Conservation (phyloP, 169 alveolate species). For the Theileria equi region DNA sequence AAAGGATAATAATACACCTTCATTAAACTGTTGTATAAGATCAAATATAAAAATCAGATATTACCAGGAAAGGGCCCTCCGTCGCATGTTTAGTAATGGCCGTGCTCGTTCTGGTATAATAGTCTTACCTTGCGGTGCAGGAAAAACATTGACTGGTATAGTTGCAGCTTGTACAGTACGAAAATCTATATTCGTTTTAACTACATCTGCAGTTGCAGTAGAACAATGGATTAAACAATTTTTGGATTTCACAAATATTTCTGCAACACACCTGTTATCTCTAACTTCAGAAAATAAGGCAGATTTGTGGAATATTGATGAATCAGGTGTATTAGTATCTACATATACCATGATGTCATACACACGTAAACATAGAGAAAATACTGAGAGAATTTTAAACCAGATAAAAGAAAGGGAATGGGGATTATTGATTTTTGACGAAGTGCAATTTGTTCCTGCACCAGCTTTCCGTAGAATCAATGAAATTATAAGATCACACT, state of each 20-base stretch:
- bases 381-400: conserved; percentile 81
- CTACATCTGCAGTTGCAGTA: conserved; percentile 89
- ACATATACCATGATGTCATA: conserved; percentile 95
- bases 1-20: conserved; percentile 84
- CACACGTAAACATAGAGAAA: conserved; percentile 86
- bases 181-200: conserved; percentile 89
- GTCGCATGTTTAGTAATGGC: conserved; percentile 96
- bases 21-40: conserved; percentile 85
- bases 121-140: conserved; percentile 99
- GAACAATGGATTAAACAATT: conserved; percentile 90
- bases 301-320: conserved; percentile 81
- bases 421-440: conserved; percentile 98
- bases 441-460: conserved; percentile 99
- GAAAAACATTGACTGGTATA: conserved; percentile 98
- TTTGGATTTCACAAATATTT: conserved; percentile 86
- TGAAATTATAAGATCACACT: conserved; percentile 87
- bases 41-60: conserved; percentile 90
- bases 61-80: conserved; percentile 91
- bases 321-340: conserved; percentile 92
- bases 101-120: conserved; percentile 98
- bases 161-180: conserved; percentile 96
- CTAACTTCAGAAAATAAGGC: conserved; percentile 94
- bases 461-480: conserved; percentile 90
- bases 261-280: conserved; percentile 82
- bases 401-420: conserved; percentile 90